Base-by-base conservation (phyloP, 225 moss, liverwort and hornwort species). In the Lunularia cruciata region DNA sequence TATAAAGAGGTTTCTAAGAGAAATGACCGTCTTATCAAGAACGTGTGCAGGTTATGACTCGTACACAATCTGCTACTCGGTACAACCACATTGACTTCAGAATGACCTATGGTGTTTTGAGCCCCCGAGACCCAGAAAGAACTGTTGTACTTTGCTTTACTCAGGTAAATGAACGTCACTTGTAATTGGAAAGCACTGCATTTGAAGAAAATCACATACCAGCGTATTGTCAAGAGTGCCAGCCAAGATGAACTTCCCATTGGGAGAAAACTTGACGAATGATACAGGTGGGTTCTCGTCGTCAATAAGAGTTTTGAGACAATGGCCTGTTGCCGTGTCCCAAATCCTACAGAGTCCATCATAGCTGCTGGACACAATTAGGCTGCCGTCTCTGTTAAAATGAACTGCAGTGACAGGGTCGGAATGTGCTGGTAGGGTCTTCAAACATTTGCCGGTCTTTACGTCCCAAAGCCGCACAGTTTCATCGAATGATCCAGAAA, bases 391-490 rank as follows among this genome's bases (percentile, higher is more conserved):
- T 62, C 93, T 79, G 67, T 98, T 98, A 22, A 98, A 98, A 74
- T 98, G 90, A 12, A 93, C 96, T 9, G 96, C 96, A 18, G 96
- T 98, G 6, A 98, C 96, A 12, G 96, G 96, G 76, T 98, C 96
- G 6, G 96, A 98, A 68, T 98, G 96, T 49, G 96, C 96, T 14
- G 96, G 96, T 42, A 98, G 81, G n/a, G 88, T 98, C 74, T 89
- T 98, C 55, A 98, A 53, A 55, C 96, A 91, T 67, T 90, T 89
- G 2, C 96, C 96, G 0, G 96, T 93, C 57, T 93, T 98, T 62
- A 98, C 96, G 56, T 98, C 96, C 96, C 96, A 98, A 2, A 98
- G 67, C 47, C 93, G 86, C 23, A 98, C 96, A 2, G 96, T 98
- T 79, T 98, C 96, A 45, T 98, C 96, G 26, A 98, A 98, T 5